A percentile compares a stretch with the other conserved stretches of the same genome.
phyloP scores from a whole-genome alignment of 805 yeast genomes.

The Grigorovia humatica region DNA sequence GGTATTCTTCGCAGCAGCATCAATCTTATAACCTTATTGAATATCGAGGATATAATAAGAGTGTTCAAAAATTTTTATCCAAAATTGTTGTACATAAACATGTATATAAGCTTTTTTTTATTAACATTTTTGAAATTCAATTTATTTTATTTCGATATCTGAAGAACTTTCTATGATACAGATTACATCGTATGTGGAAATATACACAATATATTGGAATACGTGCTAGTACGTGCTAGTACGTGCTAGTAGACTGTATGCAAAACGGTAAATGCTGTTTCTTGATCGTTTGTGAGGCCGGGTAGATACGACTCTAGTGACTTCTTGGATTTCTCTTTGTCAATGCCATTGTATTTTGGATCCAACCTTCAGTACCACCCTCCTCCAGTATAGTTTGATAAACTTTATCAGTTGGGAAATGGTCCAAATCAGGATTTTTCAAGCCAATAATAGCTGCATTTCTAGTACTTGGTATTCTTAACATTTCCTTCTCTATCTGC shows the following conservation, averaged over 20 bases:
- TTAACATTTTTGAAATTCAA: too few species aligned
- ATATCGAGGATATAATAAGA: too few species aligned
- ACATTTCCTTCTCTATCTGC: conserved; percentile 74
- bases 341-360: conserved; percentile 64
- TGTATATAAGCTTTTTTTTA: too few species aligned
- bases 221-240: too few species aligned
- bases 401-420: conserved; percentile 30
- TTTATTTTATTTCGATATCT: too few species aligned
- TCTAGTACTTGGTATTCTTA: conserved; percentile 88
- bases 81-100: too few species aligned
- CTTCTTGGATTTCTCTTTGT: conserved; percentile 62
- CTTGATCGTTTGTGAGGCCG: background rate
- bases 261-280: background rate
- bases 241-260: too few species aligned
- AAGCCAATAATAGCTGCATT: conserved; percentile 83
- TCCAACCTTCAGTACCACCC: conserved; percentile 91
- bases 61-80: background rate
- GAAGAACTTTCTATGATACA: background rate
- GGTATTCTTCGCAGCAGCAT: background rate
- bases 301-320: too few species aligned
- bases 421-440: conserved; percentile 26
- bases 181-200: background rate
- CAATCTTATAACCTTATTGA: background rate
- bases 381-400: conserved; percentile 58
- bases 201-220: background rate